Conservation (phyloP, 345 rosid species). For the Corchorus olitorius region DNA sequence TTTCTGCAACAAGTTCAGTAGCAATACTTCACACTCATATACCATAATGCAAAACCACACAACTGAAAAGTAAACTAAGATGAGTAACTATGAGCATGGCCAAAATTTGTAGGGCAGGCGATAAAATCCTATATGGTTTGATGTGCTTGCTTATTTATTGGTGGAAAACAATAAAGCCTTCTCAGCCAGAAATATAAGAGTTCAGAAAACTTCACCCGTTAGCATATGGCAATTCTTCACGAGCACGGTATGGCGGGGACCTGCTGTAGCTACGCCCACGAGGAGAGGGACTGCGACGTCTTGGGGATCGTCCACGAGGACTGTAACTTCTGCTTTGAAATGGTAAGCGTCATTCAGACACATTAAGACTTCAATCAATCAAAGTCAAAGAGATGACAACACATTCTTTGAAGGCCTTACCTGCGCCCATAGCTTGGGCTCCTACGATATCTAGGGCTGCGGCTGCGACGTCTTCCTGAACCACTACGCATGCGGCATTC, state of each 20-base stretch:
- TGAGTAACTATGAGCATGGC: background rate
- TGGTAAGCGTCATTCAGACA: background rate
- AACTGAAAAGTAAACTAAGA: background rate
- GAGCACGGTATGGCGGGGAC: constrained; percentile 82
- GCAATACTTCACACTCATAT: constrained; percentile 6
- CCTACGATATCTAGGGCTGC: constrained; percentile 79
- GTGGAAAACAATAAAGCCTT: background rate
- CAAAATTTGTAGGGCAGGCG: background rate
- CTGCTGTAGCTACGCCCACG: constrained; percentile 87
- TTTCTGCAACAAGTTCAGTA: constrained; percentile 53
- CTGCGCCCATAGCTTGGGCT: constrained; percentile 89
- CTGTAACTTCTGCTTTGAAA: constrained; percentile 69
- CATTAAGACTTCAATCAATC: background rate
- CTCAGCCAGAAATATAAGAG: background rate
- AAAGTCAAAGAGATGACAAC: background rate
- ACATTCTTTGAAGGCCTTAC: constrained; percentile 30
- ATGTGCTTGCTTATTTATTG: background rate
- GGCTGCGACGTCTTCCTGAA: constrained; percentile 74
- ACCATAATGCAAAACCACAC: constrained; percentile 1
- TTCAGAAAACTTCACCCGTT: constrained; percentile 63
- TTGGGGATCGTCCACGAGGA: constrained; percentile 84
- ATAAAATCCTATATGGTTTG: background rate
- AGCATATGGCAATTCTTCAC: constrained; percentile 83
- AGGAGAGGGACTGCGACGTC: constrained; percentile 86
- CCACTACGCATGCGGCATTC: constrained; percentile 81